Evolutionary conservation across 768 basidiomycete species (phyloP).

Genomic region (Crucibulum laeve): DNA sequence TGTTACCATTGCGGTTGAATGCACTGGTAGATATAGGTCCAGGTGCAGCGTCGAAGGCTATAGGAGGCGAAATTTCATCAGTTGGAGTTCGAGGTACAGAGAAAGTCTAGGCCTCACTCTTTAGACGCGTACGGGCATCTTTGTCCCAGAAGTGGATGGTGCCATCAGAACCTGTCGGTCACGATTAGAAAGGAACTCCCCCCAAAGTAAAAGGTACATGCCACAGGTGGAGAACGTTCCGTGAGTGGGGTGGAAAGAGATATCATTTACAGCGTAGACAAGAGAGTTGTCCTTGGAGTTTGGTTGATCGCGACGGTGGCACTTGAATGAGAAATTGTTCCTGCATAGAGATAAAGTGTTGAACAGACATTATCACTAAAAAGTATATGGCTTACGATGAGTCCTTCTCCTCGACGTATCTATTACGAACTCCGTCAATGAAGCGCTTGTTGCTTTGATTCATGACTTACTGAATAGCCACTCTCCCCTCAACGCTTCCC

Average conservation of each 20-base stretch:
- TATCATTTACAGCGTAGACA: slow-evolving; percentile 82
- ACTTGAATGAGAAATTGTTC: slow-evolving; percentile 88
- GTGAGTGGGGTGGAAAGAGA: slow-evolving; percentile 79
- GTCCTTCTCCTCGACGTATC: slow-evolving; percentile 87
- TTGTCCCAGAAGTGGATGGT: slow-evolving; percentile 95
- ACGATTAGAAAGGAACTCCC: slow-evolving; percentile 7
- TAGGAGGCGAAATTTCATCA: too few relatives aligned
- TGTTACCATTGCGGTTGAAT: too few relatives aligned
- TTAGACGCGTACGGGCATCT: slow-evolving; percentile 86
- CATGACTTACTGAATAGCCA: slow-evolving; percentile 88
- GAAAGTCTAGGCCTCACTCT: slow-evolving; percentile 54
- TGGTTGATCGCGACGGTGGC: slow-evolving; percentile 61
- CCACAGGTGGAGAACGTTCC: slow-evolving; percentile 86
- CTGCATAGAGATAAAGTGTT: slow-evolving; percentile 21
- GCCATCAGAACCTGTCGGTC: slow-evolving; percentile 64
- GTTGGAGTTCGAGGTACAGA: too few relatives aligned
- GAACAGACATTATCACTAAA: neutral
- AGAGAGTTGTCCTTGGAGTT: slow-evolving; percentile 60
- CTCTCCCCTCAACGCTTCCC: slow-evolving; percentile 86
- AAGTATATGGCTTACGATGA: slow-evolving; percentile 38
- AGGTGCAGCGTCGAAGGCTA: too few relatives aligned
- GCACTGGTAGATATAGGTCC: too few relatives aligned
- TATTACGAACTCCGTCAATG: slow-evolving; percentile 19
- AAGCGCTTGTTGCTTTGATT: neutral
- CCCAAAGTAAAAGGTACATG: slow-evolving; percentile 18